Evolutionary conservation across 805 yeast genomes (phyloP).

Genomic region (Komagataella phaffii): DNA sequence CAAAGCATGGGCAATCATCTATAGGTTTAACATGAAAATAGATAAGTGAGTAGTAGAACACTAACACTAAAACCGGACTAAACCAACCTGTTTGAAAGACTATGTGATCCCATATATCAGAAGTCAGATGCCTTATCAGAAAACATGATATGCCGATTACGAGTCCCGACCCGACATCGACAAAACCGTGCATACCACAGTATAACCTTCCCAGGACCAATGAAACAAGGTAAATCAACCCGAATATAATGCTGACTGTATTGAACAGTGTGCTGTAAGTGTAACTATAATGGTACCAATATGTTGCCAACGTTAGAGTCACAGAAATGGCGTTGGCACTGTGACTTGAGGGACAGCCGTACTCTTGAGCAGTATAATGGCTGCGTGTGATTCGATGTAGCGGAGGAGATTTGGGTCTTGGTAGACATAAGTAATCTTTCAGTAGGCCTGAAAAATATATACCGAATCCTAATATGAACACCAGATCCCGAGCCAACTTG

Average conservation of each 20-base stretch:
- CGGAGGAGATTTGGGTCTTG: slow-evolving; percentile 90
- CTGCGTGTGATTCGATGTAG: slow-evolving; percentile 80
- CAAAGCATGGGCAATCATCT: slow-evolving; percentile 93
- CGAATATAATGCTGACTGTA: slow-evolving; percentile 7
- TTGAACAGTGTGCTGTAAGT: not conserved
- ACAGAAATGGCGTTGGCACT: slow-evolving; percentile 91
- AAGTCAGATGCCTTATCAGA: slow-evolving; percentile 26
- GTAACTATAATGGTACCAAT: slow-evolving; percentile 7
- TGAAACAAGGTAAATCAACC: slow-evolving; percentile 41
- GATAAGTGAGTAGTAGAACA: slow-evolving; percentile 35
- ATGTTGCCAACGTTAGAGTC: slow-evolving; percentile 30
- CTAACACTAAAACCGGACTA: slow-evolving; percentile 19
- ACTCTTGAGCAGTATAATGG: slow-evolving; percentile 83
- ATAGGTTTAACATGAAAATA: slow-evolving; percentile 72
- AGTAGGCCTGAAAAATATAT: slow-evolving; percentile 59
- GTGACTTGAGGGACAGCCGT: slow-evolving; percentile 91
- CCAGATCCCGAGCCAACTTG: slow-evolving; percentile 43
- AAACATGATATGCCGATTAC: slow-evolving; percentile 45
- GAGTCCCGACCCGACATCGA: slow-evolving; percentile 61
- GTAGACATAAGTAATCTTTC: slow-evolving; percentile 81
- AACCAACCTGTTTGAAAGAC: slow-evolving; percentile 15
- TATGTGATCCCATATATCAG: slow-evolving; percentile 31
- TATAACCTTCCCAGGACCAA: slow-evolving; percentile 73
- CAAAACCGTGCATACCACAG: slow-evolving; percentile 95
- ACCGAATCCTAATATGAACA: slow-evolving; percentile 51